Evolutionary conservation across 1,139 yeast species (phyloP), one percentile per base, ranked within the genome.

Genomic region (Yamadazyma sp.): DNA sequence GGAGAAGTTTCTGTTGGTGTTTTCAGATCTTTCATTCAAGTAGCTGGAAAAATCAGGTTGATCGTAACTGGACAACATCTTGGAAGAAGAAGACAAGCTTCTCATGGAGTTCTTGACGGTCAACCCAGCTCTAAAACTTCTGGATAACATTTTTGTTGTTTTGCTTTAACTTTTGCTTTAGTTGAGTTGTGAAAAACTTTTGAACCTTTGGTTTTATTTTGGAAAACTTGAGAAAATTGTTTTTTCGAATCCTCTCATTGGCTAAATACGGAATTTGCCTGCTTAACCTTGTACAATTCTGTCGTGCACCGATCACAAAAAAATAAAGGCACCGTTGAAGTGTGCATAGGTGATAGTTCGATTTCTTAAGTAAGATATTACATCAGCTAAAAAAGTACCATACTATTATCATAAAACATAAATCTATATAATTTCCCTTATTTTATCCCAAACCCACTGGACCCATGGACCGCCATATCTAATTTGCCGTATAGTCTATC

Each of bases 11-110:
- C 96, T 87, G 56, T 77, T 70, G 66, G 79, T 82, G 59, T 83
- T 82, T 52, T 75, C 82, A 48, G 80, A 63, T 66, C 86, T 81
- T 60, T 83, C 80, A 75, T 84, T 85, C 58, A 91, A 76, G 71
- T 88, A 87, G 53, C 79, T 83, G 50, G 87, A 76, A 68, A 77
- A 92, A 72, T 92, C 95, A 61, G 98, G 98, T 42, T 94, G 92
- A 66, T 88, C 86, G 78, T 87, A 92, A 56, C 86, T 81, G 45
- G 92, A 78, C 51, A 77, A 69, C 40, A 76, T 66, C 48, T 77
- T 62, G 44, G 82, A 58, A 36, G 84, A 60, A 39, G 73, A 55
- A 41, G 75, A 62, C 56, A 73, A 66, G 43, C 67, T 54, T 62
- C 71, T 68, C 15, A 62, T 48, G 27, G 42, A 33, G 18, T 40